These are phyloP conservation scores for Cardiosporidium cionae DNA, from an alignment of 169 alveolate species.

Conservation along the genomic window DNA sequence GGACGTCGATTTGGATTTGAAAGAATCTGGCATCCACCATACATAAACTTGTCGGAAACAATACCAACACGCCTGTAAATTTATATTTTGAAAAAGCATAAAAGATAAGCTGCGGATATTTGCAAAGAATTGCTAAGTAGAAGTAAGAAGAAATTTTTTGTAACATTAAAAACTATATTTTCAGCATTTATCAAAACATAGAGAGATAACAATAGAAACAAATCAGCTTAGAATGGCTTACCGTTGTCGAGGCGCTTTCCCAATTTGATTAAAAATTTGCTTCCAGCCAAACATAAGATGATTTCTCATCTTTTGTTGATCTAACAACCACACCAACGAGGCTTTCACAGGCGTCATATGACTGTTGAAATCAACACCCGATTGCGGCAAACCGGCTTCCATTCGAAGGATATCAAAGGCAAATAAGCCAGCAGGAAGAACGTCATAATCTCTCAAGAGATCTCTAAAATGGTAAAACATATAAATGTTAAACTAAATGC, in stretches of 20 bases:
- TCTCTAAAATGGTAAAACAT: too few relatives aligned
- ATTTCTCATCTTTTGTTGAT: constrained; percentile 15
- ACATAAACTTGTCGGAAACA: neutral
- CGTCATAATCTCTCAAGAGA: neutral
- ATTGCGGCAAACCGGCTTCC: constrained; percentile 27
- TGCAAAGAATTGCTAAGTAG: too few relatives aligned
- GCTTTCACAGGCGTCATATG: constrained; percentile 9
- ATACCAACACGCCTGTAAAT: neutral
- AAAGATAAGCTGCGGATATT: neutral
- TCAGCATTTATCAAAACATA: too few relatives aligned
- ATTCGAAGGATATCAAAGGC: constrained; percentile 26
- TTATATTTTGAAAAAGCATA: neutral
- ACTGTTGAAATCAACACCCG: constrained; percentile 22
- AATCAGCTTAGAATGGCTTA: too few relatives aligned
- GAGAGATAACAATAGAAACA: too few relatives aligned
- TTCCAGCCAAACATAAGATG: constrained; percentile 8
- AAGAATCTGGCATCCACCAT: neutral
- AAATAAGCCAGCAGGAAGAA: neutral
- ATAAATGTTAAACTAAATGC: too few relatives aligned
- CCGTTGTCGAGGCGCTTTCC: neutral
- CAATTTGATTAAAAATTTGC: neutral
- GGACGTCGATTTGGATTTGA: neutral
- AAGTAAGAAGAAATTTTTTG: too few relatives aligned
- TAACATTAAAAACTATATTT: too few relatives aligned
- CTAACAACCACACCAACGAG: constrained; percentile 7